phyloP scores from a whole-genome alignment of 768 basidiomycete genomes.

The Podaxis sp. region DNA sequence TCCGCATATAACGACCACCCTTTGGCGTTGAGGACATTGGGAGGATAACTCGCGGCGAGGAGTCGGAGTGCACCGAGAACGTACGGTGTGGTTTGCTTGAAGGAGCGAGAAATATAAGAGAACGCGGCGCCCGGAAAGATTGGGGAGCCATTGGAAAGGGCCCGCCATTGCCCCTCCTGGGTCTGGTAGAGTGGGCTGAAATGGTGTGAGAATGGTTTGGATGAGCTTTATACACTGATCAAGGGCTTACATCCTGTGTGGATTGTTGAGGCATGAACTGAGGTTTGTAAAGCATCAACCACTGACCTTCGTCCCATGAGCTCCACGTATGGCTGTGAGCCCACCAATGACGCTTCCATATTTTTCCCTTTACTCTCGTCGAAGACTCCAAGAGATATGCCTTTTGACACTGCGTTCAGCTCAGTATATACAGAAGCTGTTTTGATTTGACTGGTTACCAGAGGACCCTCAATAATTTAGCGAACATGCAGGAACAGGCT shows the following conservation, averaged over 20 bases:
- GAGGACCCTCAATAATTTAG: not conserved
- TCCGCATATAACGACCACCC: slow-evolving; percentile 83
- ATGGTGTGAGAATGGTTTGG: not conserved
- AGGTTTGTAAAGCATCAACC: not conserved
- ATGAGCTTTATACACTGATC: not conserved
- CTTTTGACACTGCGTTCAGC: slow-evolving; percentile 85
- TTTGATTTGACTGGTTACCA: not conserved
- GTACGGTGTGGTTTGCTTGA: slow-evolving; percentile 75
- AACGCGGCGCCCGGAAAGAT: slow-evolving; percentile 73
- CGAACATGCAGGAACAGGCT: not conserved
- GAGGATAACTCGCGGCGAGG: slow-evolving; percentile 55
- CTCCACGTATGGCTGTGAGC: slow-evolving; percentile 80
- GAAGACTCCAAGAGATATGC: slow-evolving; percentile 77
- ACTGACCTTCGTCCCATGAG: slow-evolving; percentile 59
- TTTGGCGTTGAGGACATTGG: slow-evolving; percentile 53
- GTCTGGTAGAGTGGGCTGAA: slow-evolving; percentile 76
- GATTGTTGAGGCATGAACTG: not conserved
- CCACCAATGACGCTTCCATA: slow-evolving; percentile 48
- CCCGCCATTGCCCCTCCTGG: slow-evolving; percentile 72
- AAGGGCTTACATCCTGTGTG: slow-evolving; percentile 19
- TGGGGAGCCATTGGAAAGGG: slow-evolving; percentile 66
- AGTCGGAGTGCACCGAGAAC: slow-evolving; percentile 75
- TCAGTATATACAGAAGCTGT: slow-evolving; percentile 91
- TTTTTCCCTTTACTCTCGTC: slow-evolving; percentile 48
- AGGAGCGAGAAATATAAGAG: slow-evolving; percentile 74